A percentile compares a stretch with the other conserved stretches of the same genome.
Evolutionary conservation across 192 early-diverging fungal species (phyloP).

Genomic region (Thamnidium elegans): DNA sequence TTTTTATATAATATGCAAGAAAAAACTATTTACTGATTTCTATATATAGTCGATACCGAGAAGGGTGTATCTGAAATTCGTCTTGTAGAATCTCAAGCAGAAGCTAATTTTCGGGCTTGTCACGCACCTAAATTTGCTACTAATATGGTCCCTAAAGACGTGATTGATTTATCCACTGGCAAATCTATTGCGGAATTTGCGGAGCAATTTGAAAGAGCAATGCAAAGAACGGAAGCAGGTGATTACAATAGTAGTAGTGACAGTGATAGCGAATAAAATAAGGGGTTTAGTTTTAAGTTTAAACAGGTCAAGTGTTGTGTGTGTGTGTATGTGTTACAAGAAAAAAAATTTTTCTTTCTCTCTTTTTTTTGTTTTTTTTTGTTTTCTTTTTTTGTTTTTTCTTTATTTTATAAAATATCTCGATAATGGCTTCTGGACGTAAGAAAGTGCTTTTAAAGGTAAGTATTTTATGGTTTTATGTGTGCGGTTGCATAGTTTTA

Average conservation of each 20-base stretch:
- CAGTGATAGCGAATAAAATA: neutral
- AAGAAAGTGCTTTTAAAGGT: conserved; percentile 61
- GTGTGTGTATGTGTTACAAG: too few relatives aligned
- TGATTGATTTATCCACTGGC: conserved; percentile 71
- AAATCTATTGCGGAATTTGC: conserved; percentile 69
- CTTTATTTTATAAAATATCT: conserved; percentile 1
- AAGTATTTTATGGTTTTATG: neutral
- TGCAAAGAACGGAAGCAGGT: conserved; percentile 12
- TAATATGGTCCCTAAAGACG: conserved; percentile 71
- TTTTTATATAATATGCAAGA: neutral
- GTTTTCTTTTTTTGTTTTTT: neutral
- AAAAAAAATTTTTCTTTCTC: neutral
- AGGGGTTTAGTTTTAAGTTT: too few relatives aligned
- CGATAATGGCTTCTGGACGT: conserved; percentile 19
- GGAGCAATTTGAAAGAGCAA: conserved; percentile 52
- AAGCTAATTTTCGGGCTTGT: conserved; percentile 28
- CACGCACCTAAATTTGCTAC: conserved; percentile 54
- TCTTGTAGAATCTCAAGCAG: conserved; percentile 39
- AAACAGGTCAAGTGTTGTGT: too few relatives aligned
- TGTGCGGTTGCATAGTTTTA: neutral
- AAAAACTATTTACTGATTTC: neutral
- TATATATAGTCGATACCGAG: neutral
- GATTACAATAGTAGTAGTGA: neutral
- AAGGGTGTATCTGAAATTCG: conserved; percentile 34
- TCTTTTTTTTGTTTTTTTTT: neutral